Conservation (phyloP, 179 eudicot species). For the Spinacia oleracea region DNA sequence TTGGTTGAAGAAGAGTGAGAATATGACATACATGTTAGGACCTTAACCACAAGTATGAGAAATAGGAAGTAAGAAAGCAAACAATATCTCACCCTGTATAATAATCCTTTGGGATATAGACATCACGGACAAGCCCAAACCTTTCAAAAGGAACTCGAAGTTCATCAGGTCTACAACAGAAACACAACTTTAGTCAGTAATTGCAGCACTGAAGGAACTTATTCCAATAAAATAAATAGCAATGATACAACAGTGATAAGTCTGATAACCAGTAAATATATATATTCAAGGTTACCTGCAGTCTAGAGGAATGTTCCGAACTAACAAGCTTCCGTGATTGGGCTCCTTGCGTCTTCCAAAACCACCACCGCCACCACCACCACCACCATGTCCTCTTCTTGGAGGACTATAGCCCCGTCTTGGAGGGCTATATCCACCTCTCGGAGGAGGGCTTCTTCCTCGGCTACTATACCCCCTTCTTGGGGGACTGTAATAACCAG, state of each 20-base stretch:
- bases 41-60: not conserved
- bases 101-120: constrained; percentile 64
- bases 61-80: not conserved
- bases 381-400: constrained; percentile 51
- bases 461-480: constrained; percentile 36
- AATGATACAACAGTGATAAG: not conserved
- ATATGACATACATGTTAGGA: not conserved
- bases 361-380: too few relatives aligned
- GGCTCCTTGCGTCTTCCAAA: constrained; percentile 64
- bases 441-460: constrained; percentile 41
- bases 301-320: constrained; percentile 70
- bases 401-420: constrained; percentile 73
- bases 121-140: constrained; percentile 65
- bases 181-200: constrained; percentile 1
- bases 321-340: constrained; percentile 61
- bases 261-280: not conserved
- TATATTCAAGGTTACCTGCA: constrained; percentile 44
- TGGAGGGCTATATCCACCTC: constrained; percentile 42
- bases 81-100: constrained; percentile 57
- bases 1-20: not conserved
- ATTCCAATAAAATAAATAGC: not conserved
- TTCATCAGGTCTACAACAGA: constrained; percentile 55
- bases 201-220: not conserved
- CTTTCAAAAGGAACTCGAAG: constrained; percentile 73
- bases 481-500: constrained; percentile 41